Evolutionary conservation across 768 basidiomycete species (phyloP).

Genomic region (Auricularia sp.): DNA sequence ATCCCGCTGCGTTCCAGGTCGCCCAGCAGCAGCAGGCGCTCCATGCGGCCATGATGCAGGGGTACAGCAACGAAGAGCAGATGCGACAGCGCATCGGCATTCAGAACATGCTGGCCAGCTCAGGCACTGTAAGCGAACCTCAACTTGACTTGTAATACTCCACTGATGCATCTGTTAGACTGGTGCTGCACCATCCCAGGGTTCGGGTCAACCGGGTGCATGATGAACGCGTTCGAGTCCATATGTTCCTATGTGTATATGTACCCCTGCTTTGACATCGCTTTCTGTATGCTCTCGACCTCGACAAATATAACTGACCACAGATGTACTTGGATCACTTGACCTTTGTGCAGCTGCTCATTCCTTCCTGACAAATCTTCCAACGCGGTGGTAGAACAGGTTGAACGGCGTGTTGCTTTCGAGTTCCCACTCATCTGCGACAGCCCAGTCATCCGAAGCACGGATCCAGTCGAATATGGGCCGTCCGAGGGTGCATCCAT

Average conservation of each 20-base stretch:
- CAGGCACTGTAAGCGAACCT: too few species aligned
- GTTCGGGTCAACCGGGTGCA: too few species aligned
- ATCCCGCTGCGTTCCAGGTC: background rate
- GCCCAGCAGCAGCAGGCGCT: background rate
- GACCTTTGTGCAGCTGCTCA: background rate
- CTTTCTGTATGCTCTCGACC: too few species aligned
- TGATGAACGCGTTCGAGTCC: too few species aligned
- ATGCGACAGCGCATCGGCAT: background rate
- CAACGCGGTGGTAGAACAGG: slow-evolving; percentile 10
- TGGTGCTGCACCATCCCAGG: too few species aligned
- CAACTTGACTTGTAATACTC: too few species aligned
- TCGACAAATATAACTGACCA: too few species aligned
- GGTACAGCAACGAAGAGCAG: slow-evolving; percentile 1
- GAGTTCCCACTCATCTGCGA: background rate
- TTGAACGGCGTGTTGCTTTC: slow-evolving; percentile 4
- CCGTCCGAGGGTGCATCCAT: slow-evolving; percentile 10
- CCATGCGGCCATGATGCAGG: background rate
- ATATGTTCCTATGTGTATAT: too few species aligned
- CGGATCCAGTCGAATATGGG: slow-evolving; percentile 10
- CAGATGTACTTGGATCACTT: too few species aligned
- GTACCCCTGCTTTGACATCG: too few species aligned
- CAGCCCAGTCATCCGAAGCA: slow-evolving; percentile 1
- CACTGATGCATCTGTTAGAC: too few species aligned
- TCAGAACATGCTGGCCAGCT: background rate
- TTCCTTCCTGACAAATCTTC: slow-evolving; percentile 1